phyloP scores from a whole-genome alignment of 306 rosid species.

The Gleditsia sinensis region DNA sequence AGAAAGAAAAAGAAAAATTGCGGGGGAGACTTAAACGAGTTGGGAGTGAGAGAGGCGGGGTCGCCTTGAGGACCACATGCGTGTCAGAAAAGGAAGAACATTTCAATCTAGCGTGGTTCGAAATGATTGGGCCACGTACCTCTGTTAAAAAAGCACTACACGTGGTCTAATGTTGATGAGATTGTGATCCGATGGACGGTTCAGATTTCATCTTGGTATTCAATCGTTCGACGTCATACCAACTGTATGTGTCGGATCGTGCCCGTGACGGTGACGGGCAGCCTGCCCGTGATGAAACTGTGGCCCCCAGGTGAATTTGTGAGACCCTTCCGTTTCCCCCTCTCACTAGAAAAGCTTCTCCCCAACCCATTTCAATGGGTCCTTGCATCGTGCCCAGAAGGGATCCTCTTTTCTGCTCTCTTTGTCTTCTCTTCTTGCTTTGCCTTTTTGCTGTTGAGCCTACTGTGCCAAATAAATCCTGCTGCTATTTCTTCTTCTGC shows the following conservation, averaged over 20 bases:
- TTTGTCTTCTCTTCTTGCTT: not conserved
- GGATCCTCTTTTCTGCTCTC: not conserved
- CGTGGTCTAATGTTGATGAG: slow-evolving; percentile 35
- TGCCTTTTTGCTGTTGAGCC: not conserved
- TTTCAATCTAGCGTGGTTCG: slow-evolving; percentile 43
- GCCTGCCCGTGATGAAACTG: slow-evolving; percentile 59
- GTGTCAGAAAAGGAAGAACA: slow-evolving; percentile 59
- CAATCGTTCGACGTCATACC: slow-evolving; percentile 72
- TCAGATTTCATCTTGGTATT: slow-evolving; percentile 27
- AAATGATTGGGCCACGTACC: slow-evolving; percentile 56
- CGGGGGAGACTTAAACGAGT: not conserved
- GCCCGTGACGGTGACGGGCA: slow-evolving; percentile 89
- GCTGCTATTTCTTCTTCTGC: not conserved
- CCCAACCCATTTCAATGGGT: slow-evolving; percentile 31
- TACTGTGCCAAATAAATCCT: too few species aligned
- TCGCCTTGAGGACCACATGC: slow-evolving; percentile 60
- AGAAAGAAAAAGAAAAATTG: not conserved
- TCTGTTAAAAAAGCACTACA: not conserved
- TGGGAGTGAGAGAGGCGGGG: not conserved
- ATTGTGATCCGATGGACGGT: slow-evolving; percentile 25
- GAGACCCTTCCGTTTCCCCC: slow-evolving; percentile 17
- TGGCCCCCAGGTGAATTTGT: slow-evolving; percentile 61
- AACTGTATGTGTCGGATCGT: slow-evolving; percentile 66
- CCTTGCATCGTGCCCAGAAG: not conserved
- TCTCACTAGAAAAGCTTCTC: slow-evolving; percentile 45